phyloP scores from a whole-genome alignment of 441 rosid species.

The Bruguiera hainesii region DNA sequence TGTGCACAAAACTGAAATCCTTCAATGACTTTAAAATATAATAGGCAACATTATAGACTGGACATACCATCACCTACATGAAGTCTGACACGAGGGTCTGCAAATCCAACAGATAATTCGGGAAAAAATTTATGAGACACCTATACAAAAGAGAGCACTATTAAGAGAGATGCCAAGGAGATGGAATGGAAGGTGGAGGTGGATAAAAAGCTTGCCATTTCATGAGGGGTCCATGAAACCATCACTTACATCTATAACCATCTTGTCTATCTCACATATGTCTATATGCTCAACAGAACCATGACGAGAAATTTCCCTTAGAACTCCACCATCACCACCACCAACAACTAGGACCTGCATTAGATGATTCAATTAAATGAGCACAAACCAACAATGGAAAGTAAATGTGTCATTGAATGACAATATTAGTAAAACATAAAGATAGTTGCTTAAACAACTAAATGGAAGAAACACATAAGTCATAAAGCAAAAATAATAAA shows the following conservation, averaged over 20 bases:
- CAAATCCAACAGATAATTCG: constrained; percentile 78
- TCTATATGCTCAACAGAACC: constrained; percentile 82
- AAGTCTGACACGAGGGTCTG: constrained; percentile 86
- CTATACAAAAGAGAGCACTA: constrained; percentile 27
- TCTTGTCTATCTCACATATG: constrained; percentile 92
- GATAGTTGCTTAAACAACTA: too few relatives aligned
- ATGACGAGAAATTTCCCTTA: constrained; percentile 88
- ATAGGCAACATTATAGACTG: background rate
- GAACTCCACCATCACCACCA: constrained; percentile 99
- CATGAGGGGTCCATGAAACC: background rate
- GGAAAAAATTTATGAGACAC: constrained; percentile 80
- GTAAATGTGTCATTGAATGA: background rate
- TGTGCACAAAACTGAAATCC: background rate
- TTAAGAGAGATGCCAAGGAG: background rate
- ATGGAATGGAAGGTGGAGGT: background rate
- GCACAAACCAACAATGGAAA: background rate
- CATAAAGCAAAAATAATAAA: too few relatives aligned
- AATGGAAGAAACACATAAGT: too few relatives aligned
- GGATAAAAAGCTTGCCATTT: background rate
- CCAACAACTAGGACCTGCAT: constrained; percentile 95
- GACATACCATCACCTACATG: constrained; percentile 92
- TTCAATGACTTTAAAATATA: background rate
- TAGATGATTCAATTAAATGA: background rate
- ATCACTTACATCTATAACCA: constrained; percentile 92
- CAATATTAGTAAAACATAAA: too few relatives aligned